These are phyloP conservation scores for Phlebopus sp. DNA, from an alignment of 1,284 basidiomycete species.

Conservation along the genomic window DNA sequence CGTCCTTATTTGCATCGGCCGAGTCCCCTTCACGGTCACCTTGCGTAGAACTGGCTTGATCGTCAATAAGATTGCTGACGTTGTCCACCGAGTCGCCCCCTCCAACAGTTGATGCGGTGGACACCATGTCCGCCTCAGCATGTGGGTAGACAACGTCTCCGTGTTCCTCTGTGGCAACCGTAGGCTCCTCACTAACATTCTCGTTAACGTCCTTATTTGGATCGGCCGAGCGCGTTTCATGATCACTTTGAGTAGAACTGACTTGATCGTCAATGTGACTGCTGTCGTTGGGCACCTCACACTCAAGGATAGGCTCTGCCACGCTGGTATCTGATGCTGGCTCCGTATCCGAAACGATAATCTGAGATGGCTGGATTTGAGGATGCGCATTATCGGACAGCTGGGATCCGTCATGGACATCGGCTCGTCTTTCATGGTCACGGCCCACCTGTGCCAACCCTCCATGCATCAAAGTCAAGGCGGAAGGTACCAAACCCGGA, in stretches of 20 bases:
- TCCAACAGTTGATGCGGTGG: neutral
- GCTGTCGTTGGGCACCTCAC: too few species aligned
- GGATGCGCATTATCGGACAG: neutral
- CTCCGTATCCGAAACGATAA: neutral
- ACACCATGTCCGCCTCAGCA: slow-evolving; percentile 5
- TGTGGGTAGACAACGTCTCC: slow-evolving; percentile 25
- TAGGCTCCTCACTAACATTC: too few species aligned
- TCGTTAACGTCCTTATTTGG: neutral
- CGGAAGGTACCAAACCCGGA: too few species aligned
- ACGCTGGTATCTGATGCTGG: neutral
- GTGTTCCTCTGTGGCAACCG: neutral
- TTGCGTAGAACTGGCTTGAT: neutral
- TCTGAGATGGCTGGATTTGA: neutral
- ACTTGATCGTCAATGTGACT: too few species aligned
- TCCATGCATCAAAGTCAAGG: too few species aligned
- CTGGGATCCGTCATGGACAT: neutral
- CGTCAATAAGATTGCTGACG: too few species aligned
- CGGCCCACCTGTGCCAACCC: too few species aligned
- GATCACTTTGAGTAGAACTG: too few species aligned
- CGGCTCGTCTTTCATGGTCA: neutral
- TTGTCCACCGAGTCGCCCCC: slow-evolving; percentile 2
- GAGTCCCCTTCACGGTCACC: neutral
- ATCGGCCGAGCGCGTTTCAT: neutral
- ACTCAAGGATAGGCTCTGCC: too few species aligned
- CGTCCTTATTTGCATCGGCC: too few species aligned